phyloP scores from a whole-genome alignment of 2,329 filamentous ascomycete genomes.

The Emergomyces orientalis region DNA sequence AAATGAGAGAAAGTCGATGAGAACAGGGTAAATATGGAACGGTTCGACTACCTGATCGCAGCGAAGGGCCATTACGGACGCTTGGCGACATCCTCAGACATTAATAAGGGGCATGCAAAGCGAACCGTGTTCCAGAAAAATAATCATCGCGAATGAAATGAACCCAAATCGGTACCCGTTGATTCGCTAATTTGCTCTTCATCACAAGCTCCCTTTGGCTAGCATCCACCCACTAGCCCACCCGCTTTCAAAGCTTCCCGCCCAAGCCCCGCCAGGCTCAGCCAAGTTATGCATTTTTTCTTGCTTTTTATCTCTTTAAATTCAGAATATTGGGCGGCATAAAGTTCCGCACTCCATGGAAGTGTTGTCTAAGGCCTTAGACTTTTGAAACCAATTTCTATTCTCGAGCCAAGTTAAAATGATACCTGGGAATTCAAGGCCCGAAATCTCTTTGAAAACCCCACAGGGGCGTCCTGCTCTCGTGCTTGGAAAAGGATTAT shows the following conservation, averaged over 20 bases:
- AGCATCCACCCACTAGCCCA: neutral
- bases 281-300: neutral
- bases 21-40: neutral
- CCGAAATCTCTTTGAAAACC: no score
- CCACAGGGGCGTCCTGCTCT: no score
- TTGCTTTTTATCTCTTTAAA: neutral
- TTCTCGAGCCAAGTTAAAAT: no score
- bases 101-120: no score
- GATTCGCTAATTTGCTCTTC: neutral
- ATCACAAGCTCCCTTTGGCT: neutral
- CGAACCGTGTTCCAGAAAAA: neutral
- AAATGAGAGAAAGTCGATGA: neutral
- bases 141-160: neutral
- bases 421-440: no score
- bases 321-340: no score
- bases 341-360: neutral
- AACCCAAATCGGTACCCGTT: neutral
- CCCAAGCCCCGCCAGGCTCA: neutral
- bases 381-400: neutral
- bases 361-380: neutral
- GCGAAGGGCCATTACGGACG: neutral
- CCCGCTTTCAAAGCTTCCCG: neutral
- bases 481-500: no score
- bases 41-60: conserved; percentile 3
- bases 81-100: neutral